Evolutionary conservation across 441 rosid species (phyloP), one percentile per base, ranked within the genome.

Genomic region (Kokia cookei): DNA sequence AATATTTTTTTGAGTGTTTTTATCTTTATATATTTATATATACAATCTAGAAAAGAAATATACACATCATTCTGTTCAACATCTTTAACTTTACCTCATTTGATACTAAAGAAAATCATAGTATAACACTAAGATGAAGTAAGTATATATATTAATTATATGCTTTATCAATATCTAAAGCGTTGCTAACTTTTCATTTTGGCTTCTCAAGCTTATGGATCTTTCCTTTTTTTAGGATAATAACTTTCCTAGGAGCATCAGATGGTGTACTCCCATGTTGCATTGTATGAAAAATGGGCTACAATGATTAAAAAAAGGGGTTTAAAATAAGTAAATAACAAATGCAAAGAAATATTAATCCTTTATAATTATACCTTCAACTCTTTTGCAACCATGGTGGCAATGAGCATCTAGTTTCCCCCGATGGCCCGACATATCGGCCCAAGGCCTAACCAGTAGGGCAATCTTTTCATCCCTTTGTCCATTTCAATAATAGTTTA

Each of bases 401-500:
- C 59, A 67, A 27, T 73, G 61, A 67, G 55, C 77, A 74, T 64
- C 71, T 64, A 45, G 3, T 8, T 27, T 61, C 59, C 24, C 37
- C 13, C 27, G 43, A 45, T 53, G 27, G 61, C 7, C 80, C 76
- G 73, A 74, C 78, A 80, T 22, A 70, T 11, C 65, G 73, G 37
- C 75, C 81, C 71, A 14, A 51, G 71, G 37, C 77, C 81, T 66
- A 14, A 51, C 54, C 4, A 26, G 73, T 65, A 57, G 77, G 69
- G 54, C 57, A 65, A 79, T 53, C 62, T 9, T 76, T 17, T 72
- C 40, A 24, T 53, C 57, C 35, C 60, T 27, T 69, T 77, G 78
- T 69, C 83, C 69, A 73, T 77, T 55, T 73, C 77, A 79, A 79
- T 79, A 62, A 79, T 79, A 58, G 77, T 54, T 65, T 65, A 45